Conservation (phyloP, 305 asterid genomes). For the Fraxinus floribunda region DNA sequence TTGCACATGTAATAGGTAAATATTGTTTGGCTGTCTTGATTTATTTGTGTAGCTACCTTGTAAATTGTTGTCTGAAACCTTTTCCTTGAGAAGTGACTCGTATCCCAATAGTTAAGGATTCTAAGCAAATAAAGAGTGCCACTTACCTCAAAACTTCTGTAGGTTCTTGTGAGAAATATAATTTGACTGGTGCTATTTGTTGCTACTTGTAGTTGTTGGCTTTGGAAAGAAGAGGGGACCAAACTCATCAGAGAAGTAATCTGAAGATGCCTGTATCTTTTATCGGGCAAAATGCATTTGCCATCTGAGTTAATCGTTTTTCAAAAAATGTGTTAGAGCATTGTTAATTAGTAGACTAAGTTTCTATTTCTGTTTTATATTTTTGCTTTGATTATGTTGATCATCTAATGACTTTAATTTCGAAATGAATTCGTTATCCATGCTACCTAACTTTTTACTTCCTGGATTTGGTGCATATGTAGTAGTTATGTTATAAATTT, state of each 20-base stretch:
- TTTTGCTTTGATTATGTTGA: too few relatives aligned
- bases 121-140: background rate
- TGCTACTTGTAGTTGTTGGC: background rate
- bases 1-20: background rate
- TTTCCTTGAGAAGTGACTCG: background rate
- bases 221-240: conserved; percentile 3
- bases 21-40: background rate
- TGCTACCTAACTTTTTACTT: background rate
- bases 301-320: too few relatives aligned
- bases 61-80: background rate
- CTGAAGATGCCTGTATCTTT: background rate
- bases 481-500: background rate
- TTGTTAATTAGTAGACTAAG: too few relatives aligned
- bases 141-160: background rate
- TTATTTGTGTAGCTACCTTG: background rate
- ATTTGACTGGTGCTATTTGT: background rate
- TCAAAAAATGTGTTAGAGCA: too few relatives aligned
- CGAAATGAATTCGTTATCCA: background rate
- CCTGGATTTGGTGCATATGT: background rate
- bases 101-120: background rate
- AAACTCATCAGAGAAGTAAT: background rate
- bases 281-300: background rate
- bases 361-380: too few relatives aligned
- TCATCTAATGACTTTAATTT: background rate
- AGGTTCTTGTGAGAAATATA: background rate